Conservation (phyloP, 805 yeast species). For the Tetrapisispora taiwanensis region DNA sequence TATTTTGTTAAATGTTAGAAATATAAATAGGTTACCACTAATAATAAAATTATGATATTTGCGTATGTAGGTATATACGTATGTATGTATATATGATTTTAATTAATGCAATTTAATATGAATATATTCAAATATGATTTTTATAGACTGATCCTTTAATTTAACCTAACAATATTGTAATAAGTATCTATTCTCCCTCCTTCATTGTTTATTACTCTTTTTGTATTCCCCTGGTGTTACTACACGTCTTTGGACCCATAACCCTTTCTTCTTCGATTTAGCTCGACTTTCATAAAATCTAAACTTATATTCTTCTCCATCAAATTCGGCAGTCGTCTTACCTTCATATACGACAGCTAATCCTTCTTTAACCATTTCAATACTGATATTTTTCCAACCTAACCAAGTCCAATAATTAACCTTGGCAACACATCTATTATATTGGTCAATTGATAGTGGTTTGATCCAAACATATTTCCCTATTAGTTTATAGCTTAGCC, state of each 20-base stretch:
- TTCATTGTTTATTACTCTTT: slow-evolving; percentile 19
- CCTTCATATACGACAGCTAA: slow-evolving; percentile 85
- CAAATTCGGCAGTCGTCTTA: slow-evolving; percentile 73
- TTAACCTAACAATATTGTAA: too few species aligned
- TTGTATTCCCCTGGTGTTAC: slow-evolving; percentile 78
- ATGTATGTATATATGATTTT: neutral
- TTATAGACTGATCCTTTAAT: neutral
- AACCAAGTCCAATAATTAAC: slow-evolving; percentile 46
- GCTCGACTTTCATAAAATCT: slow-evolving; percentile 52
- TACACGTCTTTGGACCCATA: slow-evolving; percentile 53
- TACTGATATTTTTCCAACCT: slow-evolving; percentile 66
- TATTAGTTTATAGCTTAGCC: slow-evolving; percentile 59
- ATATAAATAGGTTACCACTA: too few species aligned
- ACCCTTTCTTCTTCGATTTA: slow-evolving; percentile 45
- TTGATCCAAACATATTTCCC: slow-evolving; percentile 64
- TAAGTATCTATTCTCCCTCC: too few species aligned
- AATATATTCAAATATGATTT: neutral
- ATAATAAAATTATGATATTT: neutral
- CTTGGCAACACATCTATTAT: slow-evolving; percentile 76
- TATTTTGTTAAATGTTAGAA: slow-evolving; percentile 60
- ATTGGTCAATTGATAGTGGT: slow-evolving; percentile 79
- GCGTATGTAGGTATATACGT: neutral
- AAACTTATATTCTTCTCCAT: slow-evolving; percentile 57
- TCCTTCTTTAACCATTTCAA: slow-evolving; percentile 77
- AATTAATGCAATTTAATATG: neutral